phyloP scores from a whole-genome alignment of 2,329 filamentous ascomycete genomes.

The Neonectria punicea region DNA sequence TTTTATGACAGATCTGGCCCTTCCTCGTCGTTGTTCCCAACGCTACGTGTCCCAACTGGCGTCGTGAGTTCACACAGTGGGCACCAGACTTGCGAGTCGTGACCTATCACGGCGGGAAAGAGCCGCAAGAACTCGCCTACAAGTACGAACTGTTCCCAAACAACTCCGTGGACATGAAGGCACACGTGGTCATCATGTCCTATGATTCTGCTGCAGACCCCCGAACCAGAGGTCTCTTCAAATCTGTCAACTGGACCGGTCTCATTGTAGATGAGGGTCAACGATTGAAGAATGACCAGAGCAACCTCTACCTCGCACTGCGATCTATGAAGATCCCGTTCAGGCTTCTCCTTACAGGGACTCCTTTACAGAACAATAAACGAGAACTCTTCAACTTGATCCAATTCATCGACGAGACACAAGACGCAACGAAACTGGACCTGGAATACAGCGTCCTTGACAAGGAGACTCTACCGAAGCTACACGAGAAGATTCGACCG shows the following conservation, averaged over 20 bases:
- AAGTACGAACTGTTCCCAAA: conserved; percentile 86
- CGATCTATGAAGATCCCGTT: conserved; percentile 81
- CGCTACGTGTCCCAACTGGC: conserved; percentile 97
- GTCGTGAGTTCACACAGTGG: conserved; percentile 95
- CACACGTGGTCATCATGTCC: conserved; percentile 93
- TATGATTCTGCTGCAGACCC: conserved; percentile 89
- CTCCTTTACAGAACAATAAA: conserved; percentile 94
- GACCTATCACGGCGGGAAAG: conserved; percentile 86
- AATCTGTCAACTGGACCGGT: conserved; percentile 81
- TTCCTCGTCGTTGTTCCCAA: conserved; percentile 96
- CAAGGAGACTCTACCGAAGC: conserved; percentile 80
- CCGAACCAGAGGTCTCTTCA: conserved; percentile 72
- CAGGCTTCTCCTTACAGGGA: conserved; percentile 87
- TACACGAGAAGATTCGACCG: conserved; percentile 85
- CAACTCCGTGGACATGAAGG: conserved; percentile 74
- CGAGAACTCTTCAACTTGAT: conserved; percentile 96
- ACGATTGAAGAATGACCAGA: conserved; percentile 92
- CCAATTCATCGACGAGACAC: conserved; percentile 84
- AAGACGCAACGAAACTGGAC: conserved; percentile 79
- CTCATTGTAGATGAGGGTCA: conserved; percentile 96
- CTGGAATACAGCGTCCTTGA: conserved; percentile 80
- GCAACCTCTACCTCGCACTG: conserved; percentile 80
- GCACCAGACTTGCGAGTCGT: conserved; percentile 86
- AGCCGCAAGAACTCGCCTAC: conserved; percentile 79
- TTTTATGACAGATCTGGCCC: conserved; percentile 73